These are phyloP conservation scores for Reutealis trisperma DNA, from an alignment of 345 rosid genomes.

Conservation along the genomic window DNA sequence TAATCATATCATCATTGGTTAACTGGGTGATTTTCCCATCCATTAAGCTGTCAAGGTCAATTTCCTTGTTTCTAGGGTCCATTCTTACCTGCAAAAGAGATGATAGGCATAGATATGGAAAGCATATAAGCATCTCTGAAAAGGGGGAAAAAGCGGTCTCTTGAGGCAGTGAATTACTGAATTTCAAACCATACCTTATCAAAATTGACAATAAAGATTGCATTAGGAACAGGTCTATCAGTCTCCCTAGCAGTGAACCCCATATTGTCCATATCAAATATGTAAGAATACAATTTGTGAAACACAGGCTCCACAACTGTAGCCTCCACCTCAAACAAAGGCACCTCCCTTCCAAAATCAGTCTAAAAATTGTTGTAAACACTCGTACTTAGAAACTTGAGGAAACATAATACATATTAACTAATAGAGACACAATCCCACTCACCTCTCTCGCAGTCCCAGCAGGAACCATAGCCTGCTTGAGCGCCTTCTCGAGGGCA, in stretches of 20 bases:
- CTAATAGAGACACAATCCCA: not conserved
- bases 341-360: constrained; percentile 92
- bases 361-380: constrained; percentile 35
- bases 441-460: constrained; percentile 90
- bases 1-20: constrained; percentile 74
- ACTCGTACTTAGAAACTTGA: constrained; percentile 5
- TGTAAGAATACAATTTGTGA: constrained; percentile 70
- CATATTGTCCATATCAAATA: constrained; percentile 68
- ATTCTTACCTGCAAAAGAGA: constrained; percentile 67
- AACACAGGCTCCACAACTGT: constrained; percentile 73
- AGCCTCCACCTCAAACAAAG: constrained; percentile 91
- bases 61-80: constrained; percentile 88
- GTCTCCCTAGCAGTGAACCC: constrained; percentile 48
- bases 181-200: constrained; percentile 70
- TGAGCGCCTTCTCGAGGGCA: constrained; percentile 82
- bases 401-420: not conserved
- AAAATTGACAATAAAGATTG: constrained; percentile 85
- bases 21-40: constrained; percentile 55
- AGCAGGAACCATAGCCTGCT: constrained; percentile 81
- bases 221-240: constrained; percentile 83
- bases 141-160: constrained; percentile 13
- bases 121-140: not conserved
- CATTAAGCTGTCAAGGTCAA: constrained; percentile 72
- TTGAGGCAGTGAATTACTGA: not conserved
- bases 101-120: constrained; percentile 6